Conservation (phyloP, 2,329 filamentous ascomycete genomes). For the Grosmannia huntii region DNA sequence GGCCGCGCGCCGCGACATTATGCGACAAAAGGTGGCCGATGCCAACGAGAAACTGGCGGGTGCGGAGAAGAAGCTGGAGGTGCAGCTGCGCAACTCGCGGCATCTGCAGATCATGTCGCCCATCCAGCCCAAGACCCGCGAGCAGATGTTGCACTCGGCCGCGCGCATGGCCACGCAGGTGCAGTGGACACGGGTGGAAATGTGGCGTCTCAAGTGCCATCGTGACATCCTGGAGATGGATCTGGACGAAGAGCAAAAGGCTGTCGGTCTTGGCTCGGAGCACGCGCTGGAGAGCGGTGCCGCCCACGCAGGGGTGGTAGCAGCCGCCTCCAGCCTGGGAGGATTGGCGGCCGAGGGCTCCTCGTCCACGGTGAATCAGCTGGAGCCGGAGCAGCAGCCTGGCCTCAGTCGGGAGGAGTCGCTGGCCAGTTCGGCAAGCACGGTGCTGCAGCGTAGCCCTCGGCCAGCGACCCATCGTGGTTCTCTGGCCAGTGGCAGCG, state of each 20-base stretch:
- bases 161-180: conserved; percentile 75
- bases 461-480: conserved; percentile 22
- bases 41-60: conserved; percentile 64
- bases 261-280: conserved; percentile 21
- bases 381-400: conserved; percentile 7
- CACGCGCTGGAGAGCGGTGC: conserved; percentile 12
- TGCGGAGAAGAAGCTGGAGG: conserved; percentile 66
- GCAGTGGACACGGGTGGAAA: conserved; percentile 88
- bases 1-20: conserved; percentile 66
- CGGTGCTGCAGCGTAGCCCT: conserved; percentile 21
- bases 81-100: conserved; percentile 74
- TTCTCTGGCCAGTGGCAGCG: conserved; percentile 10
- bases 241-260: conserved; percentile 60
- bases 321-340: background rate
- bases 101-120: conserved; percentile 83
- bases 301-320: conserved; percentile 9
- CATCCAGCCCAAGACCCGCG: conserved; percentile 79
- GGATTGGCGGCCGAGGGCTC: background rate
- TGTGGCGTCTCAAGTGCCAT: conserved; percentile 85
- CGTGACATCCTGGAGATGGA: conserved; percentile 78
- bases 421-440: conserved; percentile 21
- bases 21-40: conserved; percentile 72
- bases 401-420: conserved; percentile 18
- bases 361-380: background rate
- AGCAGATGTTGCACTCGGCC: conserved; percentile 74